Evolutionary conservation across 371 early-diverging fungal species (phyloP), one percentile per base, ranked within the genome.

Genomic region (Phascolomyces articulosus): DNA sequence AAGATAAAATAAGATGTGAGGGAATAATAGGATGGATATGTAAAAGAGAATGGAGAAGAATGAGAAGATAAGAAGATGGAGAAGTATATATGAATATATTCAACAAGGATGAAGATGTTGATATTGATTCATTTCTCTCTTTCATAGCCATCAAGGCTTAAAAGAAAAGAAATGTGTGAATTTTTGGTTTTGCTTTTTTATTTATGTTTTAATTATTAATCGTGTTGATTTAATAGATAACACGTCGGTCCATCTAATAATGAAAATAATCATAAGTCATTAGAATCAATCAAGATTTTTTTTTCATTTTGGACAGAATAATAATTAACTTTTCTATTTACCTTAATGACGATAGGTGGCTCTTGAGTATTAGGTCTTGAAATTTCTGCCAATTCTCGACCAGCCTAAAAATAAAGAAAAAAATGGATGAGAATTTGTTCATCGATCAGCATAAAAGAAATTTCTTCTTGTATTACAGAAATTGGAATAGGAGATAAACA

Each of bases 371-470:
- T 85, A 18, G 91, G 90, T 6, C 96, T 81, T 54, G 85, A 77
- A 40, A 86, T 82, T n/a, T 90, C 90, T 23, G 96, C 96, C 9
- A 93, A 74, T 73, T 95, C 95, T 11, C 94, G 82, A 0, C 96
- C 96, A 62, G 94, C 60, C 60, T 59, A 44, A 27, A 41, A 24
- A 38, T 44, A 55, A 29, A 29, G 38, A 29, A 6, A 51, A 9
- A 20, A 24, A 6, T 55, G 0, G 1, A 1, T 2, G 4, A 20
- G 28, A 8, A 38, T 29, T 29, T n/a, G 8, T 16, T 44, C 8
- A 44, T 13, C 4, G n/a, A 44, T n/a, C 0, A 44, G 21, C 29
- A 63, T 58, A 62, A 48, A 3, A 20, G 26, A 38, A 38, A 38
- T 38, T 6, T 9, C 38, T 38, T 38, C 13, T 49, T n/a, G n/a